Conservation (phyloP, 176 grass and related monocot genomes). For the Musa troglodytarum region DNA sequence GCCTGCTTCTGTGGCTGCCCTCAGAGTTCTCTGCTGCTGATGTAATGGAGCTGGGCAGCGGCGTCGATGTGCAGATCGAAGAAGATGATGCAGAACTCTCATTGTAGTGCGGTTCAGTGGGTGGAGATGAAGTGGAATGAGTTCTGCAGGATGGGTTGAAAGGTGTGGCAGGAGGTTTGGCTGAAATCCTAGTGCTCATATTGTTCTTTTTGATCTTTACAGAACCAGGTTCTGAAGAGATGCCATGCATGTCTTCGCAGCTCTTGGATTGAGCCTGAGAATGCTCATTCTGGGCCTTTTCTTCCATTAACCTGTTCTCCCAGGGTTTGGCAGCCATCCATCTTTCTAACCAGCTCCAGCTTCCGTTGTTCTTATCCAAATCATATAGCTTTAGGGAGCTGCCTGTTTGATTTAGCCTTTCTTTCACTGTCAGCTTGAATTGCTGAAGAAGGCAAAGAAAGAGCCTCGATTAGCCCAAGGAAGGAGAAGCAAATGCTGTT, state of each 20-base stretch:
- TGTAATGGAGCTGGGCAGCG: slow-evolving; percentile 16
- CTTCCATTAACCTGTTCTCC: slow-evolving; percentile 16
- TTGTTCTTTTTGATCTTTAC: slow-evolving; percentile 8
- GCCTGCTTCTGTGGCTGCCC: slow-evolving; percentile 28
- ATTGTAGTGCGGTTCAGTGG: slow-evolving; percentile 49
- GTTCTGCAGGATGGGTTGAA: slow-evolving; percentile 23
- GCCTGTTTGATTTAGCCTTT: neutral
- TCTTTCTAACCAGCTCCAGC: slow-evolving; percentile 5
- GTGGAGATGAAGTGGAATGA: slow-evolving; percentile 47
- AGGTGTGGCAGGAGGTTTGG: slow-evolving; percentile 8
- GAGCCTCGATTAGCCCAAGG: neutral
- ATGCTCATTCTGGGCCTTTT: neutral
- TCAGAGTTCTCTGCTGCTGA: slow-evolving; percentile 36
- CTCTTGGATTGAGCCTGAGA: neutral
- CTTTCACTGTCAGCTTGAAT: neutral
- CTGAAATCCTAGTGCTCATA: neutral
- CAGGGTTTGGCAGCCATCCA: slow-evolving; percentile 12
- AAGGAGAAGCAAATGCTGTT: too few species aligned
- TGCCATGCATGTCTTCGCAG: neutral
- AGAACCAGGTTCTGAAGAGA: neutral
- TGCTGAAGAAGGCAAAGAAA: neutral
- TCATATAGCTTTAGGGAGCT: neutral
- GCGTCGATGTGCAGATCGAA: slow-evolving; percentile 25
- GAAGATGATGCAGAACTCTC: slow-evolving; percentile 76
- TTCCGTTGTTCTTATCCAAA: neutral